Evolutionary conservation across 2,329 filamentous ascomycete species (phyloP).

Genomic region (Fusarium sacchari): DNA sequence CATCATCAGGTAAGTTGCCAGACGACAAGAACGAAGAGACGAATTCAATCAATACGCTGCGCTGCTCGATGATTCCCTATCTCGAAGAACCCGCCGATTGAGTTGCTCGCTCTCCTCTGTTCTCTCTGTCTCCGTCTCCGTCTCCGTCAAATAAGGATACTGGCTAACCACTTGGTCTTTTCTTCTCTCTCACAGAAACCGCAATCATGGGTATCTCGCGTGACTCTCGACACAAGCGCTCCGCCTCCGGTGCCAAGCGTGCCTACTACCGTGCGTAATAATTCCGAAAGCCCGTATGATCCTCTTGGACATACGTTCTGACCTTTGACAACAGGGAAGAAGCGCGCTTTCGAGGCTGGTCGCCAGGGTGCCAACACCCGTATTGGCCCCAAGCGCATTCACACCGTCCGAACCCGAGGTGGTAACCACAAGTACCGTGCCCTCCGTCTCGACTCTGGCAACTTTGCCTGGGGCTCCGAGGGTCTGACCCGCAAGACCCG

Average conservation of each 20-base stretch:
- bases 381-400: constrained; percentile 96
- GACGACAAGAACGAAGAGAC: constrained; percentile 29
- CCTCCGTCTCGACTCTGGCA: constrained; percentile 97
- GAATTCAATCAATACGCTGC: constrained; percentile 37
- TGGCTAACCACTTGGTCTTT: constrained; percentile 37
- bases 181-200: constrained; percentile 63
- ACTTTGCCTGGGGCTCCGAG: constrained; percentile 99
- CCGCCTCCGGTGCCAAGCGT: constrained; percentile 98
- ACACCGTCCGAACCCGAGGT: constrained; percentile 95
- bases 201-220: constrained; percentile 99
- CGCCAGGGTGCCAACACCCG: constrained; percentile 99
- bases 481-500: constrained; percentile 98
- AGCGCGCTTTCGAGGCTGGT: constrained; percentile 99
- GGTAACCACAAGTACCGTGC: constrained; percentile 99
- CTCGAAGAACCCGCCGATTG: constrained; percentile 38
- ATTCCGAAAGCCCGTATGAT: constrained; percentile 74
- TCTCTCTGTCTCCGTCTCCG: constrained; percentile 1
- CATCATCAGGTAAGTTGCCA: constrained; percentile 60
- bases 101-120: constrained; percentile 26
- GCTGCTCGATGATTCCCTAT: constrained; percentile 39
- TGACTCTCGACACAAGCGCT: constrained; percentile 99
- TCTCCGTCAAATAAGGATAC: not conserved
- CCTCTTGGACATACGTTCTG: constrained; percentile 72
- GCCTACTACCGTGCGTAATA: constrained; percentile 83
- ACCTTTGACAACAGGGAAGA: constrained; percentile 84